A percentile compares a stretch with the other conserved stretches of the same genome.
Evolutionary conservation across 1,139 yeast genomes (phyloP).

Genomic region (Debaryomyces psychrophilus): DNA sequence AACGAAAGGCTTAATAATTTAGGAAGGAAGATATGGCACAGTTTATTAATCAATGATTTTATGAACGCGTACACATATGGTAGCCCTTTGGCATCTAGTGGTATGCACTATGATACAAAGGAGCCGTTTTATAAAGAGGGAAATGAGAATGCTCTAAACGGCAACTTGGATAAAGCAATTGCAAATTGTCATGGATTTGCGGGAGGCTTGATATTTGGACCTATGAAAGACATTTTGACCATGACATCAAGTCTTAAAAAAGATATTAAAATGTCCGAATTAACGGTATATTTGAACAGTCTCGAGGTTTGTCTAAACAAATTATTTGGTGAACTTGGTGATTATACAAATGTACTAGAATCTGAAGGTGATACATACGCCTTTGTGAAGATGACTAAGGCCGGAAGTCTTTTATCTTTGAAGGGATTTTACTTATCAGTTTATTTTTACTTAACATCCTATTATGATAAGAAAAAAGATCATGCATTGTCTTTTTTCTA

Average conservation of each 20-base stretch:
- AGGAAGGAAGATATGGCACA: conserved; percentile 56
- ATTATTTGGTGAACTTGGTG: conserved; percentile 15
- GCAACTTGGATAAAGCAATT: conserved; percentile 20
- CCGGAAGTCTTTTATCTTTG: conserved; percentile 19
- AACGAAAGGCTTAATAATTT: conserved; percentile 35
- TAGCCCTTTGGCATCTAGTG: conserved; percentile 15
- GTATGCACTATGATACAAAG: conserved; percentile 17
- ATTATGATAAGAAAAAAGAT: conserved; percentile 32
- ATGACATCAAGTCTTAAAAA: conserved; percentile 16
- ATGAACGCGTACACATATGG: conserved; percentile 10
- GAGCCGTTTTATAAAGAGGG: conserved; percentile 10
- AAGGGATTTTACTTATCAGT: conserved; percentile 33
- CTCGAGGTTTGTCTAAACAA: conserved; percentile 20
- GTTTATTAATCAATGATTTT: conserved; percentile 30
- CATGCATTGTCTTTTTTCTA: conserved; percentile 29
- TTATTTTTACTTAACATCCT: conserved; percentile 34
- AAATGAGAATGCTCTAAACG: conserved; percentile 10
- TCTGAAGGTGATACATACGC: conserved; percentile 15
- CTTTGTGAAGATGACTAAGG: conserved; percentile 17
- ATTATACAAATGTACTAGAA: conserved; percentile 12
- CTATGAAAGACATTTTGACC: conserved; percentile 12
- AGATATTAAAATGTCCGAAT: conserved; percentile 20
- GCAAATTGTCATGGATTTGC: conserved; percentile 17
- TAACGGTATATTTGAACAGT: conserved; percentile 19
- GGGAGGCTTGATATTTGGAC: conserved; percentile 16